Conservation (phyloP, 2,329 filamentous ascomycete species). For the Domatiomyces globalis region DNA sequence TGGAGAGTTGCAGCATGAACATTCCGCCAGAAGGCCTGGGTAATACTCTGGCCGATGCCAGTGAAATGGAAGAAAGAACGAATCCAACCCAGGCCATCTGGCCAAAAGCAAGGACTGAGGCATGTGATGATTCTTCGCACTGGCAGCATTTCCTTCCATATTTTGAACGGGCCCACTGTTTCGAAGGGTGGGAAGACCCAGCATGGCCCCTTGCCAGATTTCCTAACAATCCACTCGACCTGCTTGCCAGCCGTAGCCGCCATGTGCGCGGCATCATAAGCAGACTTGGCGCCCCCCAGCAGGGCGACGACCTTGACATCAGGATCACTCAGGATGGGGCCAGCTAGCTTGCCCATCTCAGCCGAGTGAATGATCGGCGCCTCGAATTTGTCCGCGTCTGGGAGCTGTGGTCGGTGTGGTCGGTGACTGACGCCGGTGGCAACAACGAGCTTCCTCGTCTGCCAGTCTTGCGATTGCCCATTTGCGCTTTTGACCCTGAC, state of each 20-base stretch:
- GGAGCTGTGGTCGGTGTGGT: conserved; percentile 34
- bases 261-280: conserved; percentile 51
- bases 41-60: conserved; percentile 35
- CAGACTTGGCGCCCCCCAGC: conserved; percentile 50
- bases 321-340: conserved; percentile 26
- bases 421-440: conserved; percentile 44
- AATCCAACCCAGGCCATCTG: conserved; percentile 34
- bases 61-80: conserved; percentile 38
- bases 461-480: conserved; percentile 13
- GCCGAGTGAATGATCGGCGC: conserved; percentile 38
- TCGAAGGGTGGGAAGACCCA: conserved; percentile 22
- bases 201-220: conserved; percentile 28
- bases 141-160: conserved; percentile 53
- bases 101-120: conserved; percentile 64
- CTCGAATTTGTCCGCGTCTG: conserved; percentile 34
- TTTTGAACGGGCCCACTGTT: conserved; percentile 39
- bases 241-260: conserved; percentile 42
- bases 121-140: conserved; percentile 55
- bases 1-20: conserved; percentile 36
- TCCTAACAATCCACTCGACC: conserved; percentile 31
- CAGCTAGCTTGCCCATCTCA: conserved; percentile 31
- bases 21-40: conserved; percentile 39
- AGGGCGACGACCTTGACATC: conserved; percentile 36
- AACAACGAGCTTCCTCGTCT: conserved; percentile 36
- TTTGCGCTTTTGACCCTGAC: conserved; percentile 20